Evolutionary conservation across 176 grass and related monocot species (phyloP).

Genomic region (Ensete ventricosum): DNA sequence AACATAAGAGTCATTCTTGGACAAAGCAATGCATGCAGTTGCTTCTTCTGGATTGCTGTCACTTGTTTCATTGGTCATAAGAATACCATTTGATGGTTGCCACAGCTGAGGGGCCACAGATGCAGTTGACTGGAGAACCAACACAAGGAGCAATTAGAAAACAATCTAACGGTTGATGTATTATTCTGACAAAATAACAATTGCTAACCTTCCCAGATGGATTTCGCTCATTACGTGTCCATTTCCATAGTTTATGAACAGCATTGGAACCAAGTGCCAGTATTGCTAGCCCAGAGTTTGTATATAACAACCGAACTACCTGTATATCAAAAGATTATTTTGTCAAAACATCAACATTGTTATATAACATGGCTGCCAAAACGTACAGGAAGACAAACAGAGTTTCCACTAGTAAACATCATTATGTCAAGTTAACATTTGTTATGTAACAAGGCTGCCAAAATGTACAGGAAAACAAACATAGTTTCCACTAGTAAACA

Average conservation of each 20-base stretch:
- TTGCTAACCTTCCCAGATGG: constrained; percentile 79
- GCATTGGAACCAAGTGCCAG: constrained; percentile 88
- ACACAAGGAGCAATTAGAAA: constrained; percentile 14
- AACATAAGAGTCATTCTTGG: constrained; percentile 98
- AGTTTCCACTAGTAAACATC: no score
- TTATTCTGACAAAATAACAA: constrained; percentile 12
- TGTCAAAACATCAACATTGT: no score
- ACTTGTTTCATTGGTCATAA: constrained; percentile 86
- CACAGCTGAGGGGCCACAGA: constrained; percentile 72
- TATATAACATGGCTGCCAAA: no score
- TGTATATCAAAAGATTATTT: constrained; percentile 24
- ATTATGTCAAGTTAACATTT: no score
- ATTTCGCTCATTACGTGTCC: constrained; percentile 77
- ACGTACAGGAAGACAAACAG: no score
- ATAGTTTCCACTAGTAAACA: no score
- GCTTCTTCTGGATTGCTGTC: constrained; percentile 94
- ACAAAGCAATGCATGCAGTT: constrained; percentile 97
- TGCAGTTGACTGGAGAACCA: constrained; percentile 63
- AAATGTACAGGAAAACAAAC: no score
- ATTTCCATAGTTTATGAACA: constrained; percentile 98
- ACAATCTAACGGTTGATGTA: constrained; percentile 1
- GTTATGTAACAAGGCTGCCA: no score
- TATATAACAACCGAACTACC: constrained; percentile 88
- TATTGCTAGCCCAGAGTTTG: constrained; percentile 75
- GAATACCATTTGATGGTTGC: constrained; percentile 90